phyloP scores from a whole-genome alignment of 1,284 basidiomycete species.

The Papiliotrema flavescens region DNA sequence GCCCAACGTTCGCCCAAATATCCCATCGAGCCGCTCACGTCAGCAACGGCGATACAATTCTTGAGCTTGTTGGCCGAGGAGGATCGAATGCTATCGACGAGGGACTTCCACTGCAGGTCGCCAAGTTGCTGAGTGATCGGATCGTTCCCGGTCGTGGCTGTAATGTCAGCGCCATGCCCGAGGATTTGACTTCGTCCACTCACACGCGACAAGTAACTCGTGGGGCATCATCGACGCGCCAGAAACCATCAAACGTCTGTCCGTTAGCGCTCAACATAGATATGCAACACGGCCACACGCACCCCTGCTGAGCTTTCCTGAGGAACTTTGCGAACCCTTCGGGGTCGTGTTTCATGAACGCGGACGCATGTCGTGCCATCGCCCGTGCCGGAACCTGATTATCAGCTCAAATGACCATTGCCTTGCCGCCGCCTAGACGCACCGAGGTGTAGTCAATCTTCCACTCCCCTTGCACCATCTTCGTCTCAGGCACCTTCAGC shows the following conservation, averaged over 20 bases:
- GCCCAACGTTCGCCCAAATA: constrained; percentile 1
- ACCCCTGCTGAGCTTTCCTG: constrained; percentile 55
- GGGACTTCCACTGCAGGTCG: constrained; percentile 63
- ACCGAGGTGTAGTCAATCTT: constrained; percentile 51
- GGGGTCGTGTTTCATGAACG: constrained; percentile 59
- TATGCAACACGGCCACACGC: not conserved
- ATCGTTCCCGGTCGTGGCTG: constrained; percentile 1
- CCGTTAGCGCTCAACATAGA: not conserved
- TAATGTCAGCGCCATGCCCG: no score
- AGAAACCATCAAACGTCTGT: constrained; percentile 11
- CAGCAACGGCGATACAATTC: constrained; percentile 65
- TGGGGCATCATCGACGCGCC: constrained; percentile 33
- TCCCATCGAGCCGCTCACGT: constrained; percentile 71
- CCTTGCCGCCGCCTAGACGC: no score
- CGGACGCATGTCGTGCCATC: constrained; percentile 58
- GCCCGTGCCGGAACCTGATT: constrained; percentile 57
- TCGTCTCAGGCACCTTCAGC: constrained; percentile 56
- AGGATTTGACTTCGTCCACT: no score
- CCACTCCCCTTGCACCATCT: constrained; percentile 53
- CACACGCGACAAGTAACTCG: constrained; percentile 14
- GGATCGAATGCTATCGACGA: constrained; percentile 56
- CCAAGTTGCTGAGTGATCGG: constrained; percentile 48
- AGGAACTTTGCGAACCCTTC: constrained; percentile 60
- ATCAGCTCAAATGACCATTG: no score
- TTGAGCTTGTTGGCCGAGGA: constrained; percentile 53